A percentile compares a stretch with the other conserved stretches of the same genome.
Evolutionary conservation across 2,329 filamentous ascomycete species (phyloP).

Genomic region (Cladobotryum protrusum): DNA sequence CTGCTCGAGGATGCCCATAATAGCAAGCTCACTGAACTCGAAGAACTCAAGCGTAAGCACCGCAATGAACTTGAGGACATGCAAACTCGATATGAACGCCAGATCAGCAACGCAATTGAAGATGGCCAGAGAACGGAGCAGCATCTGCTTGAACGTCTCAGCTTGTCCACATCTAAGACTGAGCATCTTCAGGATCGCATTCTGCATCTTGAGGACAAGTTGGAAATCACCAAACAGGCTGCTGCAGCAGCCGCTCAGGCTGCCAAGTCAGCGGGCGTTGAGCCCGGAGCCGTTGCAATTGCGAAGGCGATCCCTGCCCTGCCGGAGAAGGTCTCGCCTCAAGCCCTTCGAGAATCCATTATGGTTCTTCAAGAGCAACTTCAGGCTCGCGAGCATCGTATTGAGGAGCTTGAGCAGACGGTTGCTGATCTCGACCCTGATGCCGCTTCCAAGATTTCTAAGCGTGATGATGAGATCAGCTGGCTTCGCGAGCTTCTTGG

Average conservation of each 20-base stretch:
- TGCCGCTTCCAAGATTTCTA: slow-evolving; percentile 74
- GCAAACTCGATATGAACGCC: slow-evolving; percentile 66
- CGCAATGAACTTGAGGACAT: slow-evolving; percentile 68
- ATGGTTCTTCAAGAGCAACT: slow-evolving; percentile 94
- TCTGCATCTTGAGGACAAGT: slow-evolving; percentile 77
- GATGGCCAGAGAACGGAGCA: slow-evolving; percentile 76
- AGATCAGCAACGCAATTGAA: slow-evolving; percentile 66
- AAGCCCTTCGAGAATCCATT: slow-evolving; percentile 92
- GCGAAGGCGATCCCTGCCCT: slow-evolving; percentile 40
- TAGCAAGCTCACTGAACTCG: slow-evolving; percentile 53
- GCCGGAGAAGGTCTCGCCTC: slow-evolving; percentile 85
- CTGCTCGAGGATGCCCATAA: slow-evolving; percentile 74
- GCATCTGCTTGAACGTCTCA: slow-evolving; percentile 73
- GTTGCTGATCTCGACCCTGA: slow-evolving; percentile 67
- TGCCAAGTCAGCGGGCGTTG: slow-evolving; percentile 52
- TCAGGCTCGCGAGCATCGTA: slow-evolving; percentile 83
- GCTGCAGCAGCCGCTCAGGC: slow-evolving; percentile 77
- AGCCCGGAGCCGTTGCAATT: slow-evolving; percentile 20
- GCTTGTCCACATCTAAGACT: slow-evolving; percentile 75
- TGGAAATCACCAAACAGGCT: slow-evolving; percentile 83
- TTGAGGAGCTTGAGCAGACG: slow-evolving; percentile 77
- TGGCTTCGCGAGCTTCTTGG: slow-evolving; percentile 93
- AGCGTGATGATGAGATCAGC: slow-evolving; percentile 86
- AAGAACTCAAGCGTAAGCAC: slow-evolving; percentile 50
- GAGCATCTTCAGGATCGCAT: slow-evolving; percentile 83